Evolutionary conservation across 768 basidiomycete genomes (phyloP), one percentile per base, ranked within the genome.

Genomic region (Mycena pura): DNA sequence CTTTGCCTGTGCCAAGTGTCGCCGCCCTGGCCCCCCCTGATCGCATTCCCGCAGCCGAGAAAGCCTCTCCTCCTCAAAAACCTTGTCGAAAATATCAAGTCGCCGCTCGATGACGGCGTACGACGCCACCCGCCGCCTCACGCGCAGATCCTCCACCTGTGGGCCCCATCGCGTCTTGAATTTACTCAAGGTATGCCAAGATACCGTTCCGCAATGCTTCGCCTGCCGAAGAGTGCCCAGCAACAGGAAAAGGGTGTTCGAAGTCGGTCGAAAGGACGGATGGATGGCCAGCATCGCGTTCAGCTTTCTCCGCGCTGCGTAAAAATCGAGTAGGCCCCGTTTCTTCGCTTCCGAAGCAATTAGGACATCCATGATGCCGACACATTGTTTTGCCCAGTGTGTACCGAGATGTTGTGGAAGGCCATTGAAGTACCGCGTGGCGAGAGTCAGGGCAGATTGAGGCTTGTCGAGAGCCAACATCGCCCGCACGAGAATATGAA

Each of bases 41-140:
- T 44, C 49, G 36, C 36, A 49, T 21, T 11, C 45, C 39, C 22
- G 43, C 11, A 10, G 21, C 59, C 54, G 60, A 48, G 50, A 58
- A 29, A 24, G 36, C 50, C 55, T 31, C 45, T 68, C 72, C 25
- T 63, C 55, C 9, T 55, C 43, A 29, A 74, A 55, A 57, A 78
- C 69, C 60, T 68, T 69, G 58, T 74, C 52, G 17, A 77, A 75
- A 57, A 89, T 82, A 67, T 86, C 85, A 62, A 77, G 72, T 43
- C 87, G 82, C 15, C 87, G 84, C 75, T 92, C 85, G 71, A 87
- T 89, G 54, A 88, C 68, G 28, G 89, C 90, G 45, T 89, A 76
- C 39, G 72, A 74, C 6, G 81, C 81, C 51, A 92, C 72, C 39
- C 87, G 84, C 57, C 86, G 82, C 68, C 83, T 80, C 21, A 92